phyloP scores from a whole-genome alignment of 805 yeast species.

The Yamadazyma phyllophila region DNA sequence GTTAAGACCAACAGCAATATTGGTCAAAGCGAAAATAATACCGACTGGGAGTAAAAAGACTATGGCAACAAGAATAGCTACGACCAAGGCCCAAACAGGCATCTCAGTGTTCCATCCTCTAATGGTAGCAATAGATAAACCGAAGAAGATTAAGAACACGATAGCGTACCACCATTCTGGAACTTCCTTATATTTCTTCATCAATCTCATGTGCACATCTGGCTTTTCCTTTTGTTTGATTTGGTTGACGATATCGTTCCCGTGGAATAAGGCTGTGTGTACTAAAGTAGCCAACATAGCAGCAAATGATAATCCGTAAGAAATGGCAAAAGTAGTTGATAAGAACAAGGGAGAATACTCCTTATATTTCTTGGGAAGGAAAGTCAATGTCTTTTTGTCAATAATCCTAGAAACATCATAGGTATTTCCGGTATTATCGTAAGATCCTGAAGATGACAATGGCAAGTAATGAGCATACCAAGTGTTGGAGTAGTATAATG shows the following conservation, averaged over 20 bases:
- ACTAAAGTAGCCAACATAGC: constrained; percentile 59
- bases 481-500: constrained; percentile 50
- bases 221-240: constrained; percentile 17
- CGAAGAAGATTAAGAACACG: constrained; percentile 21
- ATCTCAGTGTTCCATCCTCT: constrained; percentile 41
- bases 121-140: constrained; percentile 36
- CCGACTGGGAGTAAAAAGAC: constrained; percentile 42
- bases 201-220: constrained; percentile 51
- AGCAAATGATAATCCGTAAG: constrained; percentile 59
- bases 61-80: constrained; percentile 39
- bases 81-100: constrained; percentile 42
- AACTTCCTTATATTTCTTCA: constrained; percentile 42
- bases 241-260: constrained; percentile 45
- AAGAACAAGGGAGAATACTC: constrained; percentile 63
- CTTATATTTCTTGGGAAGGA: constrained; percentile 48
- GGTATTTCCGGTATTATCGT: constrained; percentile 46
- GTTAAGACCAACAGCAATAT: constrained; percentile 26
- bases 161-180: constrained; percentile 45
- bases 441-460: constrained; percentile 44
- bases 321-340: constrained; percentile 56
- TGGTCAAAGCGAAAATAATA: constrained; percentile 33
- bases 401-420: constrained; percentile 54
- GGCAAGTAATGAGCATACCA: constrained; percentile 65
- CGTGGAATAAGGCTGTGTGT: constrained; percentile 58
- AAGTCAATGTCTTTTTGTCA: constrained; percentile 29